Evolutionary conservation across 1,284 basidiomycete genomes (phyloP), one percentile per base, ranked within the genome.

Genomic region (Pisolithus thermaeus): DNA sequence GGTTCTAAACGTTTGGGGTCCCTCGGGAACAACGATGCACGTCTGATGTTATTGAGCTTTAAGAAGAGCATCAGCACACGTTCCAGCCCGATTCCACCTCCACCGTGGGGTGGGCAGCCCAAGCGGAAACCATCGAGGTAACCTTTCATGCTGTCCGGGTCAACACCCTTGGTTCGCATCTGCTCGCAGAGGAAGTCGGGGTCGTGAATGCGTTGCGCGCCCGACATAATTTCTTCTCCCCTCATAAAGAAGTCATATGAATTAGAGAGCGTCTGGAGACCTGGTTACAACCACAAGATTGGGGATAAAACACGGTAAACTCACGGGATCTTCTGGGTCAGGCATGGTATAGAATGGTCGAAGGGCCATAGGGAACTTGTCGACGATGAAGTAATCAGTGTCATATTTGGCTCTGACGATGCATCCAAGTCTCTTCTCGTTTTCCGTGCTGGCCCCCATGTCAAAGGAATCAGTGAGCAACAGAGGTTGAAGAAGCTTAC

Each of bases 191-290:
- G 81, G 56, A 96, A 76, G 14, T 73, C 72, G 5, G 96, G 83
- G 63, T 98, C 94, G 73, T 99, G 97, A 50, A 97, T 84, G 75
- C 95, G 92, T 70, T 99, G 96, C 18, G 96, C 96, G 16, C 96
- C 96, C 2, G 94, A 97, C 28, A 99, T 77, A 63, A 99, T 98
- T 72, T 99, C 96, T 72, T 99, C 94, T 12, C 96, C 96, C 39
- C 96, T 85, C 93, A 99, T 97, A 81, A 99, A 98, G 73, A 99
- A 98, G 74, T 99, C 96, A 72, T 99, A 99, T 42, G 96, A 97
- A 74, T 99, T 98, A 51, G 95, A 97, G 51, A 97, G 79, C 16
- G 83, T 83, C 84, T 93, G 60, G 23, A 36, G 35, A 38, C 30
- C 7, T 32, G 47, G 41, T 67, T 43, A 57, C 45, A 25, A 18